A percentile compares a stretch with the other conserved stretches of the same genome.
Evolutionary conservation across 306 rosid genomes (phyloP).

Genomic region (Styphnolobium japonicum): DNA sequence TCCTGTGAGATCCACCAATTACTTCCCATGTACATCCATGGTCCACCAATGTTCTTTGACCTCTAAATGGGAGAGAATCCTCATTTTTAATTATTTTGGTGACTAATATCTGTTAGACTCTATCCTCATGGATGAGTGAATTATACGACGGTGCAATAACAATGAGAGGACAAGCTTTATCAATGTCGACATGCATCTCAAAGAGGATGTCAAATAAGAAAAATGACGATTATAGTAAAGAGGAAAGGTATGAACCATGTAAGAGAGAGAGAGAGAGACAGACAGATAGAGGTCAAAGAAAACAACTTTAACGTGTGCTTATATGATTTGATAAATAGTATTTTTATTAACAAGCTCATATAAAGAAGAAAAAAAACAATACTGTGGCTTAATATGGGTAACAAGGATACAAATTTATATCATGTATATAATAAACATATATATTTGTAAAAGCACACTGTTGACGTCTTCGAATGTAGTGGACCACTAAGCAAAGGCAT

Average conservation of each 20-base stretch:
- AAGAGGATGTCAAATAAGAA: no score
- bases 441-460: not conserved
- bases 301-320: not conserved
- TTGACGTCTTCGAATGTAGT: constrained; percentile 5
- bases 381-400: not conserved
- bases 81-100: no score
- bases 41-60: no score
- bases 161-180: no score
- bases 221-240: not conserved
- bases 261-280: not conserved
- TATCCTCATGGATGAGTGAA: not conserved
- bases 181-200: no score
- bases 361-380: not conserved
- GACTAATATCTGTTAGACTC: not conserved
- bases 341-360: no score
- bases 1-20: no score
- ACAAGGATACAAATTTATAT: not conserved
- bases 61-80: no score
- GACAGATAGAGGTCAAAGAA: not conserved
- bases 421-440: not conserved
- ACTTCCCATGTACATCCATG: no score
- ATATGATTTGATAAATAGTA: not conserved
- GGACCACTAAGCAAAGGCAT: constrained; percentile 36
- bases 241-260: not conserved
- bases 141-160: not conserved